phyloP scores from a whole-genome alignment of 139 green algal genomes.

The Chlamydomonas sp. region DNA sequence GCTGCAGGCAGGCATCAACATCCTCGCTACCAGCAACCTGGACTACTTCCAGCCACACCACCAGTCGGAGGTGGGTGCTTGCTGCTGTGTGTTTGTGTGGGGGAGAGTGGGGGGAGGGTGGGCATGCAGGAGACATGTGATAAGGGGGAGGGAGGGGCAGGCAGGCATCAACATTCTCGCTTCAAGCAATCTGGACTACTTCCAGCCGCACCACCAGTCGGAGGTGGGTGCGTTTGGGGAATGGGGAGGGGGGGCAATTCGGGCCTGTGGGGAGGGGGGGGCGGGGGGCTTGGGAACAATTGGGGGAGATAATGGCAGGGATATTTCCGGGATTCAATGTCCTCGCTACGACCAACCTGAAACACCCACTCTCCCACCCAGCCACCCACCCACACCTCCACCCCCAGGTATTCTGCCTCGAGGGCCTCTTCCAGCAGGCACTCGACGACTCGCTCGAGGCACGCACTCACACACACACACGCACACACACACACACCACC shows the following conservation, averaged over 20 bases:
- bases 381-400: too few relatives aligned
- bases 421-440: constrained; percentile 26
- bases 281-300: background rate
- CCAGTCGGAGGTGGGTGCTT: constrained; percentile 4
- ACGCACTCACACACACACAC: too few relatives aligned
- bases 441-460: too few relatives aligned
- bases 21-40: constrained; percentile 90
- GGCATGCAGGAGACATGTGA: background rate
- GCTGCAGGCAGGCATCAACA: constrained; percentile 67
- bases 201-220: constrained; percentile 35
- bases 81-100: too few relatives aligned
- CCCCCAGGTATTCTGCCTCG: constrained; percentile 83
- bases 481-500: too few relatives aligned
- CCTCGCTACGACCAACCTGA: too few relatives aligned
- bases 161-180: constrained; percentile 86
- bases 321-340: background rate
- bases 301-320: background rate
- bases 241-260: background rate
- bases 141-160: background rate
- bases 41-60: constrained; percentile 81
- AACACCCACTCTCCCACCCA: too few relatives aligned
- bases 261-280: too few relatives aligned
- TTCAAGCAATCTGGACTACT: constrained; percentile 96
- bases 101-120: background rate
- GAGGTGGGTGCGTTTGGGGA: constrained; percentile 33